Conservation (phyloP, 345 rosid genomes). For the Mallotus nudiflorus region DNA sequence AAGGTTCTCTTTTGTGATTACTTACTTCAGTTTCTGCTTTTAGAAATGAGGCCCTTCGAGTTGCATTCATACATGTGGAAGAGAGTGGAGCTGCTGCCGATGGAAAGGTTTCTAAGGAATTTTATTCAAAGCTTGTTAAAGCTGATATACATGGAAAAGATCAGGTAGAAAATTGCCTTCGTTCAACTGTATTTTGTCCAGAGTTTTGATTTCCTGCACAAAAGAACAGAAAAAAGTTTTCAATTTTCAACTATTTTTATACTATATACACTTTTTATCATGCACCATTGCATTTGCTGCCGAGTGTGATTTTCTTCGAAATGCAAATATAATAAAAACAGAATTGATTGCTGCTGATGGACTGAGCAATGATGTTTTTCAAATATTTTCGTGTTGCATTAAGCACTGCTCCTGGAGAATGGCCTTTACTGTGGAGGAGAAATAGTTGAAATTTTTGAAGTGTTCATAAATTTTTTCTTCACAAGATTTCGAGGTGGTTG, state of each 20-base stretch:
- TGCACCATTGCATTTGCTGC: neutral
- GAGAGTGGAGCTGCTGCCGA: slow-evolving; percentile 52
- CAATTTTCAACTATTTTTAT: neutral
- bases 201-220: neutral
- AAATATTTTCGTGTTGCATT: neutral
- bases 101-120: slow-evolving; percentile 58
- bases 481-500: neutral
- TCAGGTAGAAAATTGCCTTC: slow-evolving; percentile 53
- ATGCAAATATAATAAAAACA: neutral
- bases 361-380: neutral
- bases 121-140: slow-evolving; percentile 89
- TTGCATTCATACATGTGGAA: slow-evolving; percentile 93
- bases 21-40: slow-evolving; percentile 18
- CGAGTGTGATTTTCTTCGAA: neutral
- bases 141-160: slow-evolving; percentile 99
- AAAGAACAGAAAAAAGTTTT: neutral
- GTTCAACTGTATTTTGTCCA: neutral
- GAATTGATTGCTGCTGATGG: slow-evolving; percentile 1
- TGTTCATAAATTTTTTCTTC: neutral
- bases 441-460: neutral
- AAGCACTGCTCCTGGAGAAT: neutral
- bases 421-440: neutral
- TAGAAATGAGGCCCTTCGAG: slow-evolving; percentile 97
- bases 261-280: neutral
- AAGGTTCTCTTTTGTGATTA: slow-evolving; percentile 5